Conservation (phyloP, 2,329 filamentous ascomycete species). For the Talaromyces sp. region DNA sequence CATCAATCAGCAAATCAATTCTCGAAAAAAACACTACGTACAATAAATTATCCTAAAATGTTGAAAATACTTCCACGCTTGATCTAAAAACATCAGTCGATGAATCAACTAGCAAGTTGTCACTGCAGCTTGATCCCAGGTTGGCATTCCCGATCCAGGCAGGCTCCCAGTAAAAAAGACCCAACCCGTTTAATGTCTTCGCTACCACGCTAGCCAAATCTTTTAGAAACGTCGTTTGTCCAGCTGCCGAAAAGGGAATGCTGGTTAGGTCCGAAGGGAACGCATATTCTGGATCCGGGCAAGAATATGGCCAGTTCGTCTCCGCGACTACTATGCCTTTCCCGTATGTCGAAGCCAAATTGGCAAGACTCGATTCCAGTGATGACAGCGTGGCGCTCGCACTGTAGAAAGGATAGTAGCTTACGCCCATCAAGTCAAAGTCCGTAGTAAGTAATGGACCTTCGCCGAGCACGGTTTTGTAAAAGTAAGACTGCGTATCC, state of each 20-base stretch:
- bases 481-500: conserved; percentile 62
- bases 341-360: conserved; percentile 57
- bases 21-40: background rate
- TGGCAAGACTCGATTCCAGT: conserved; percentile 52
- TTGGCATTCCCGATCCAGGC: conserved; percentile 63
- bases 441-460: conserved; percentile 50
- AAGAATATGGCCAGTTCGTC: conserved; percentile 64
- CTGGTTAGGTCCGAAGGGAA: conserved; percentile 57
- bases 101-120: conserved; percentile 58
- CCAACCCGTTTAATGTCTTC: conserved; percentile 50
- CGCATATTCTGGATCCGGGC: conserved; percentile 51
- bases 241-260: conserved; percentile 59
- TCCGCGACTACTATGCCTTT: conserved; percentile 67
- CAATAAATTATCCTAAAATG: background rate
- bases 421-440: conserved; percentile 68
- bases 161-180: conserved; percentile 70
- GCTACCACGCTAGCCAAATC: conserved; percentile 54
- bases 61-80: conserved; percentile 52
- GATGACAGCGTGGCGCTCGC: conserved; percentile 53
- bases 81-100: conserved; percentile 48
- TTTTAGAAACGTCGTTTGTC: conserved; percentile 59
- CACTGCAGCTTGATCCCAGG: conserved; percentile 60
- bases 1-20: background rate
- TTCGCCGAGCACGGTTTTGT: conserved; percentile 51
- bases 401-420: conserved; percentile 69